phyloP scores from a whole-genome alignment of 768 basidiomycete genomes.

The Botryobasidium botryosum region DNA sequence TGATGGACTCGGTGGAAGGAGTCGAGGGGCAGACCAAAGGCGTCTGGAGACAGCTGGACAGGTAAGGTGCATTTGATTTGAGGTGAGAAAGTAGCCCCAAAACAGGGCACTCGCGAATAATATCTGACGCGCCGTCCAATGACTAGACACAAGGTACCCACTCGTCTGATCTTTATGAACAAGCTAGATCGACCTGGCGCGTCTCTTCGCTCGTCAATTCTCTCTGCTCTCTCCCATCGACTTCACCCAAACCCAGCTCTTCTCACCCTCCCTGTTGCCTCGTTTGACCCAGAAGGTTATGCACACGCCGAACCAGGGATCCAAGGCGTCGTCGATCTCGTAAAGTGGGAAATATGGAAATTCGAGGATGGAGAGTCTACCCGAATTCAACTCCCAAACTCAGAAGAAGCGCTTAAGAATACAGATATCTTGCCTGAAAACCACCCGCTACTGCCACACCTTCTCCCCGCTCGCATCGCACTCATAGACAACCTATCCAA shows the following conservation, averaged over 20 bases:
- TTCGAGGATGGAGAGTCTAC: slow-evolving; percentile 36
- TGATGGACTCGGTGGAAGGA: slow-evolving; percentile 82
- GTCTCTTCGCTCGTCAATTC: slow-evolving; percentile 50
- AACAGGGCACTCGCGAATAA: neutral
- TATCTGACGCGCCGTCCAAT: neutral
- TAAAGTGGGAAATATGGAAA: slow-evolving; percentile 71
- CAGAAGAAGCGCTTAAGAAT: slow-evolving; percentile 27
- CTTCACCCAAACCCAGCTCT: slow-evolving; percentile 59
- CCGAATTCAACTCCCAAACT: slow-evolving; percentile 33
- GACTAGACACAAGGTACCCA: slow-evolving; percentile 68
- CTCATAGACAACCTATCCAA: slow-evolving; percentile 67
- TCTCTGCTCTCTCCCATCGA: slow-evolving; percentile 56
- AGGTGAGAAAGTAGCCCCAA: slow-evolving; percentile 12
- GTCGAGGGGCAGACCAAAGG: slow-evolving; percentile 83
- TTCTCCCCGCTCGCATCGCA: slow-evolving; percentile 47
- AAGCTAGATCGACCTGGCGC: slow-evolving; percentile 80
- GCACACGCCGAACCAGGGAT: slow-evolving; percentile 62
- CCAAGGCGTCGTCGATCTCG: slow-evolving; percentile 67
- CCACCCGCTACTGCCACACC: slow-evolving; percentile 54
- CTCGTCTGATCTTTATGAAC: slow-evolving; percentile 69
- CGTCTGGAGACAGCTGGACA: slow-evolving; percentile 75
- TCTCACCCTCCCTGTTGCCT: slow-evolving; percentile 60
- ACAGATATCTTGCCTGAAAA: slow-evolving; percentile 29
- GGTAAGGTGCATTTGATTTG: slow-evolving; percentile 35
- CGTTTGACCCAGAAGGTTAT: slow-evolving; percentile 52